Evolutionary conservation across 2,329 filamentous ascomycete genomes (phyloP), one percentile per base, ranked within the genome.

Genomic region (Pseudocercospora fuligena): DNA sequence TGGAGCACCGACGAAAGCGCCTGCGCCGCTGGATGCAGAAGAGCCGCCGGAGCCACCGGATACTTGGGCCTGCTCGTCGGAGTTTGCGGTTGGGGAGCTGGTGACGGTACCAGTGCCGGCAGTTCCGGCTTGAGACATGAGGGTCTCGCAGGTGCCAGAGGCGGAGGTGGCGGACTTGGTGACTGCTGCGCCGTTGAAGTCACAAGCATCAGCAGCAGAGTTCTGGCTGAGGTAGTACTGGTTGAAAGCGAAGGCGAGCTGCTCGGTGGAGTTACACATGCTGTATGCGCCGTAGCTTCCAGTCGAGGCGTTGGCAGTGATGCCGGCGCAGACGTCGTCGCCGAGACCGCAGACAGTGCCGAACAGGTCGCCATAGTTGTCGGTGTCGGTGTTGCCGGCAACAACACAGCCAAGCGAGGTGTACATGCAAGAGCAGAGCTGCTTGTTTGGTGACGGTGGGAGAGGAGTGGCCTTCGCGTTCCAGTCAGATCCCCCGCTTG

Each of bases 371-470:
- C 86, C 87, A 74, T 88, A 90, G 64, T 88, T 81, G 62, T 89
- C 83, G 59, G 82, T 78, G 70, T 85, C 82, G 25, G 93, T 81
- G 73, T 80, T 80, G 56, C 84, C 80, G 54, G 86, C 83, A 67
- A 93, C 88, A 29, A 86, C 85, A 82, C 95, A 99, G 66, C 83
- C 82, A 65, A 97, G 83, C 53, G 88, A 88, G 70, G 87, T 83
- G 79, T 87, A 86, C 92, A 97, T 97, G 87, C 95, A 99, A 65
- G 85, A 80, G 86, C 95, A 99, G 56, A 97, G 89, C 53, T 88
- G 76, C 54, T 87, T 77, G 82, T 98, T 92, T 70, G 94, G 93
- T 11, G 87, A 87, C 9, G 94, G 94, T 29, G 95, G 95, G 36
- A 99, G 92, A 65, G 82, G 83, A 51, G 85, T 83, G 68, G 82